Conservation (phyloP, 164 flowering plant species). For the Taxillus chinensis region DNA sequence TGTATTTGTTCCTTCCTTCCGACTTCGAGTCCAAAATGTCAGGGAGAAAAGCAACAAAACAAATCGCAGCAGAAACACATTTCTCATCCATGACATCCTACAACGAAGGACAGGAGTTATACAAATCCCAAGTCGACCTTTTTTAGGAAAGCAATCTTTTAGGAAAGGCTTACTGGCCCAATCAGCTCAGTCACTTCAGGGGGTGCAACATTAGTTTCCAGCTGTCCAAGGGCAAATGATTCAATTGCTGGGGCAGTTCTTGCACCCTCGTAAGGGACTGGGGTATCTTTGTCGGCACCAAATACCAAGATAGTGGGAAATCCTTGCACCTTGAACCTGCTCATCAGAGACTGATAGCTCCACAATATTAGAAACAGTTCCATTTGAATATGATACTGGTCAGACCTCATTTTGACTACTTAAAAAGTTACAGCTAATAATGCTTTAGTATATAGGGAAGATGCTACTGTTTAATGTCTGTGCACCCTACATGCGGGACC, state of each 20-base stretch:
- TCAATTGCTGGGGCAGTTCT: slow-evolving; percentile 84
- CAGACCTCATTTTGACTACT: too few relatives aligned
- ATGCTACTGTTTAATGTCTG: too few relatives aligned
- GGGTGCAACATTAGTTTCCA: slow-evolving; percentile 69
- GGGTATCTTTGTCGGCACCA: slow-evolving; percentile 39
- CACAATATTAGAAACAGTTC: slow-evolving; percentile 12
- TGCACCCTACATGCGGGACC: too few relatives aligned
- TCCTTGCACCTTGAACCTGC: slow-evolving; percentile 91
- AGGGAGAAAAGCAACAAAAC: slow-evolving; percentile 91
- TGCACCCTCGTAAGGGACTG: slow-evolving; percentile 48
- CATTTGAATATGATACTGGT: background rate
- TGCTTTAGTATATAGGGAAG: too few relatives aligned
- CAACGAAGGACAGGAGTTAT: slow-evolving; percentile 5
- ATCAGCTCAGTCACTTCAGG: slow-evolving; percentile 85
- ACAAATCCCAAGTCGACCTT: too few relatives aligned
- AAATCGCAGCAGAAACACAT: slow-evolving; percentile 89
- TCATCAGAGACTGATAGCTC: slow-evolving; percentile 73
- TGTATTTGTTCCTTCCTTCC: slow-evolving; percentile 88
- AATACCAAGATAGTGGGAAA: slow-evolving; percentile 93
- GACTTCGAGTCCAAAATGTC: slow-evolving; percentile 97
- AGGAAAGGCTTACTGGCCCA: slow-evolving; percentile 40
- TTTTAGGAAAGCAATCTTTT: too few relatives aligned
- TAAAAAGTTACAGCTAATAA: too few relatives aligned
- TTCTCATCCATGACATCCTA: slow-evolving; percentile 91
- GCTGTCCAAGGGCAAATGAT: slow-evolving; percentile 78